Conservation (phyloP, 352 stramenopile genomes). For the Pythium sp. region DNA sequence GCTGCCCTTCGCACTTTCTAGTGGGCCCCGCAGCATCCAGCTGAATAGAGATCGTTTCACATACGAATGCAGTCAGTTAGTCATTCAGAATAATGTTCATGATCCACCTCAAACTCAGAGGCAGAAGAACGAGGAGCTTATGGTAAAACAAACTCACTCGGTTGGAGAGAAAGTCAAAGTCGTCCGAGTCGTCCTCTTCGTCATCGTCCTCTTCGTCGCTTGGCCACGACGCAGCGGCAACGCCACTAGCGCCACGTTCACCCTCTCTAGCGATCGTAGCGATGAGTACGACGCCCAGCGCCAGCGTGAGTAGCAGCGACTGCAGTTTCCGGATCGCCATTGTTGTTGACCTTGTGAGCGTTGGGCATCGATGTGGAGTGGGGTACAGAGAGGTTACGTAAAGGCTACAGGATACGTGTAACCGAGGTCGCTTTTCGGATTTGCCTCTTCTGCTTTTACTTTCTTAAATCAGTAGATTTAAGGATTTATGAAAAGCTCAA, state of each 20-base stretch:
- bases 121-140: not conserved
- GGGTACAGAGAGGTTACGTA: not conserved
- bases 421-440: not conserved
- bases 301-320: conserved; percentile 13
- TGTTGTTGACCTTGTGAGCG: not conserved
- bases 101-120: not conserved
- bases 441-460: too few relatives aligned
- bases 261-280: conserved; percentile 1
- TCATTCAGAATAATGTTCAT: not conserved
- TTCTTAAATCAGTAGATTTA: too few relatives aligned
- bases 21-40: not conserved
- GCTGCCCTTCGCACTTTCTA: conserved; percentile 27
- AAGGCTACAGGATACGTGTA: not conserved
- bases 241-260: not conserved
- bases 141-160: conserved; percentile 14
- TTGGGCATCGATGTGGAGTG: not conserved
- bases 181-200: conserved; percentile 24
- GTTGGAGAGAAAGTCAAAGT: conserved; percentile 38
- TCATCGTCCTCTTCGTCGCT: conserved; percentile 26
- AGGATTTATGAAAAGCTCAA: too few relatives aligned
- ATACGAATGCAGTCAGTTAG: not conserved
- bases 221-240: not conserved
- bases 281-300: conserved; percentile 13
- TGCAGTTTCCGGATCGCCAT: conserved; percentile 10
- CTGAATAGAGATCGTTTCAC: not conserved